Evolutionary conservation across 208 protist genomes (phyloP).

Genomic region (Trypanosoma congolense): DNA sequence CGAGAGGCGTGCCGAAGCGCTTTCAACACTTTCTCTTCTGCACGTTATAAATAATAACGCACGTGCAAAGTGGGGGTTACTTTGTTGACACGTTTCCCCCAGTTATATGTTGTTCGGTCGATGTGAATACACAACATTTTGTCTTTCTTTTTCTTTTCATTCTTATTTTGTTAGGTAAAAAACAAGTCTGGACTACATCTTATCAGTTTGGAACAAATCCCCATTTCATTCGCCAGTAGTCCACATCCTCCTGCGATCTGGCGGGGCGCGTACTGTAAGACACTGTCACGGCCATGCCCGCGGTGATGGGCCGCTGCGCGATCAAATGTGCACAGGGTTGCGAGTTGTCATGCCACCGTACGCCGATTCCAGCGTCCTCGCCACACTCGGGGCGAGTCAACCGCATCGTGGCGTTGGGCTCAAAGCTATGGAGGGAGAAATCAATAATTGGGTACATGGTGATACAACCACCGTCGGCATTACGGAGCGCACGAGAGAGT

Average conservation of each 20-base stretch:
- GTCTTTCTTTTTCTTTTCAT: too few species aligned
- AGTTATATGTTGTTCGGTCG: too few species aligned
- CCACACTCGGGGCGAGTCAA: not conserved
- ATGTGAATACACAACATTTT: too few species aligned
- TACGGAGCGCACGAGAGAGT: slow-evolving; percentile 46
- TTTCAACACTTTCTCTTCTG: too few species aligned
- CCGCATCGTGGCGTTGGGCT: slow-evolving; percentile 37
- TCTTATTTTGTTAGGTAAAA: too few species aligned
- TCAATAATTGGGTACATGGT: slow-evolving; percentile 76
- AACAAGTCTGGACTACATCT: not conserved
- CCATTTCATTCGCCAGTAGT: slow-evolving; percentile 77
- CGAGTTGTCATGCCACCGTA: slow-evolving; percentile 29
- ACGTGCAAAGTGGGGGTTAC: too few species aligned
- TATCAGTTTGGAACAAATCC: slow-evolving; percentile 54
- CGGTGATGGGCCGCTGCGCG: slow-evolving; percentile 27
- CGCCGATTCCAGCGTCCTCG: slow-evolving; percentile 8
- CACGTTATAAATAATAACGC: too few species aligned
- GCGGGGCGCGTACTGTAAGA: slow-evolving; percentile 42
- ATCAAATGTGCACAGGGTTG: slow-evolving; percentile 57
- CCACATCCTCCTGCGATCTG: slow-evolving; percentile 42
- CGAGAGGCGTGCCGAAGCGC: too few species aligned
- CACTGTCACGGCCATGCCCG: slow-evolving; percentile 53
- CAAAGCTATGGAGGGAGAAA: slow-evolving; percentile 69
- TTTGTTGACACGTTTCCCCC: too few species aligned
- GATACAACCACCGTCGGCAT: slow-evolving; percentile 48